Conservation (phyloP, 495 filamentous ascomycete species). For the Coniosporium apollinis region DNA sequence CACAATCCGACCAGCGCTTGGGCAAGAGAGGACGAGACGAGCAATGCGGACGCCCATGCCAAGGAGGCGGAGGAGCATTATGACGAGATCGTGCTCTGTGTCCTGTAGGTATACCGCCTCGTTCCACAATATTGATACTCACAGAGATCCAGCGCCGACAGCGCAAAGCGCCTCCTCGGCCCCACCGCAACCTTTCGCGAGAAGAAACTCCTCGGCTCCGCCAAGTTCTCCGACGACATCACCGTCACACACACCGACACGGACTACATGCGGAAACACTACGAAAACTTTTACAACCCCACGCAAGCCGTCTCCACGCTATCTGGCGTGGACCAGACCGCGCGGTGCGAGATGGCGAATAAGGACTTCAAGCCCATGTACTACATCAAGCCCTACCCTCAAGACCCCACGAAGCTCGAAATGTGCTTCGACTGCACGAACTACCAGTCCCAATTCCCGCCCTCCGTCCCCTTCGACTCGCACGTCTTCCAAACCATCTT, state of each 20-base stretch:
- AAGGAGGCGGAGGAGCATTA: constrained; percentile 31
- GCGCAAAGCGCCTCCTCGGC: constrained; percentile 47
- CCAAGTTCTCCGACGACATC: constrained; percentile 68
- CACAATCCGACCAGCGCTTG: constrained; percentile 23
- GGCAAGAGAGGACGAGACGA: constrained; percentile 20
- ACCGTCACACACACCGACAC: constrained; percentile 67
- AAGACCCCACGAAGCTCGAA: constrained; percentile 53
- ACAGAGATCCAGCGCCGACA: constrained; percentile 39
- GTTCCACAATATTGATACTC: not conserved
- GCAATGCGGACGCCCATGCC: constrained; percentile 22
- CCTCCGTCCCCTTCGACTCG: constrained; percentile 30
- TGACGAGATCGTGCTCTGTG: constrained; percentile 60
- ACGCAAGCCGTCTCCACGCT: constrained; percentile 25
- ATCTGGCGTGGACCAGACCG: constrained; percentile 31
- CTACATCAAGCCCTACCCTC: constrained; percentile 50
- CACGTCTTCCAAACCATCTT: constrained; percentile 80
- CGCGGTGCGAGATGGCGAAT: constrained; percentile 35
- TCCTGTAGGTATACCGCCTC: constrained; percentile 23
- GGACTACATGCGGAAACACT: constrained; percentile 59
- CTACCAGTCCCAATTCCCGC: constrained; percentile 69
- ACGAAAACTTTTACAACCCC: constrained; percentile 49
- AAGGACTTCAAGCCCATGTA: constrained; percentile 63
- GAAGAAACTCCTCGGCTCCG: constrained; percentile 48
- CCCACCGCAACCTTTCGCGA: constrained; percentile 46
- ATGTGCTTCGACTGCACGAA: constrained; percentile 80